Base-by-base conservation (phyloP, 208 protist genomes). In the Leptomonas pyrrhocoris region DNA sequence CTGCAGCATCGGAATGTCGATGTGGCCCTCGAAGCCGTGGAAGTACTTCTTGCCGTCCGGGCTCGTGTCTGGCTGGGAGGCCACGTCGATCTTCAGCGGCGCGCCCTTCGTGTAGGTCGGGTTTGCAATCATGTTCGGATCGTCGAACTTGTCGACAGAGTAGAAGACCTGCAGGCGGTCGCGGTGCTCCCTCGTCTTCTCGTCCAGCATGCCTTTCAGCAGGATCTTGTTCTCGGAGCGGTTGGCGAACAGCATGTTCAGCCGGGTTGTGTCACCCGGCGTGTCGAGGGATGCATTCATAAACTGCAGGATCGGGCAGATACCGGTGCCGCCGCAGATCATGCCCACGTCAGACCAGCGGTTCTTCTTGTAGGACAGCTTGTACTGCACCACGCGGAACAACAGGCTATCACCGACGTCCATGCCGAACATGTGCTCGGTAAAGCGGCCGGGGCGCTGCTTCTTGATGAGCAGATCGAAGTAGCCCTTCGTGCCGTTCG, bases 291-390 rank as follows among this genome's bases (percentile, higher is more conserved):
- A 89, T 68, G 86, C 90, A 53, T 89, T 84, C 61, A 95, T 83
- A 69, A 98, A 92, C 83, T 98, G 96, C 38, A 97, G 77, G 67
- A 97, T 89, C 3, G 96, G 94, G 66, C 94, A 97, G 48, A 98
- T 83, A 40, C 96, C 96, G 2, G 96, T 96, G 68, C 94, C 94
- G 55, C 93, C 94, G 43, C 80, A 85, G 80, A 98, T 94, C 79
- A 98, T 76, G 56, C 92, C 94, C 19, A 96, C 84, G 36, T 96
- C 74, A 18, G 75, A 73, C 80, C 88, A 95, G 27, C 77, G 72
- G 73, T 92, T 86, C 75, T 87, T 89, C 74, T 76, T 82, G 78
- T 97, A 97, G 31, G 61, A 67, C 38, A 95, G 74, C 77, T 95
- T 94, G 80, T 93, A 93, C 64, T 90, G 82, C 53, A 93, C 76